phyloP scores from a whole-genome alignment of 179 eudicot species.

The Kewa caespitosa region DNA sequence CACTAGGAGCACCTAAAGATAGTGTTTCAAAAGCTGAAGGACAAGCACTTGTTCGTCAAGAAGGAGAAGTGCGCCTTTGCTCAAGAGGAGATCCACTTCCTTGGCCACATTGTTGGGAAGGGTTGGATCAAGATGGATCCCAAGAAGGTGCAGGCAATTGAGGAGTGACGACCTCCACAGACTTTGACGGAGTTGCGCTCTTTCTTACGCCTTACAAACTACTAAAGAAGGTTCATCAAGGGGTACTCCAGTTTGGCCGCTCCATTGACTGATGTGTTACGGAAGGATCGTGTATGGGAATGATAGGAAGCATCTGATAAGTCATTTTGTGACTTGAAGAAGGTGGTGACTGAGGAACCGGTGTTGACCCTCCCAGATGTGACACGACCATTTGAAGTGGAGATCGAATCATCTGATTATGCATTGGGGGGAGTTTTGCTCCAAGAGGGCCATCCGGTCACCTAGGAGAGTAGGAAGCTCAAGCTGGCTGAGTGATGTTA shows the following conservation, averaged over 20 bases:
- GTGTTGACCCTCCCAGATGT: background rate
- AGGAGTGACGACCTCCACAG: background rate
- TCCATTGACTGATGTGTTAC: background rate
- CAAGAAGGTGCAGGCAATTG: background rate
- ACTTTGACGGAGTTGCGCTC: background rate
- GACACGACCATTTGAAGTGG: background rate
- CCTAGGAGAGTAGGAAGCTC: background rate
- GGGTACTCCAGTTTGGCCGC: background rate
- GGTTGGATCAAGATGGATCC: background rate
- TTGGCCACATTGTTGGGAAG: background rate
- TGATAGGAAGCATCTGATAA: background rate
- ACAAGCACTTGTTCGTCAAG: background rate
- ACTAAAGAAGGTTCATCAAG: background rate
- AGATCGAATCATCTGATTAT: background rate
- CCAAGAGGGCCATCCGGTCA: background rate
- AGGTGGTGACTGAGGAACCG: background rate
- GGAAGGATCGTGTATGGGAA: background rate
- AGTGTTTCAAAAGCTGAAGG: background rate
- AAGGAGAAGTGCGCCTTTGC: background rate
- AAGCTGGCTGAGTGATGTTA: background rate
- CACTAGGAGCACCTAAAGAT: background rate
- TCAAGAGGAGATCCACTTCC: background rate
- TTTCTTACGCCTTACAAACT: background rate
- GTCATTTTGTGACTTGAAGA: background rate
- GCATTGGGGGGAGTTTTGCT: constrained; percentile 2